phyloP scores from a whole-genome alignment of 1,139 yeast species.

The Geotrichum cucujoidarum region DNA sequence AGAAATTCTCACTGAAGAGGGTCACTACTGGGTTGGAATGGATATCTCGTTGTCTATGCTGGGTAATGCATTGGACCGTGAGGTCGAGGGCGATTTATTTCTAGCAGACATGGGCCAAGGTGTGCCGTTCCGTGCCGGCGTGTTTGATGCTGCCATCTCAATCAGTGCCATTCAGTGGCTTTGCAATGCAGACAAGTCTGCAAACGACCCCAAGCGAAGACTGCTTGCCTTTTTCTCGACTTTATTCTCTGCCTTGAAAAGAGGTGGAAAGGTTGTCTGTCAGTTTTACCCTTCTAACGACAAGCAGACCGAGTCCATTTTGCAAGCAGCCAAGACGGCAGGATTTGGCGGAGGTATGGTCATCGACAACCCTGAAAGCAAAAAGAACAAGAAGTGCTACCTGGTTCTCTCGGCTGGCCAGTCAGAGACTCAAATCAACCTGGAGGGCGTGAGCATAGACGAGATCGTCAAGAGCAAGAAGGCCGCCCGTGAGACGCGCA shows the following conservation, averaged over 20 bases:
- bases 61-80: conserved; percentile 89
- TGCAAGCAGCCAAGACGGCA: conserved; percentile 82
- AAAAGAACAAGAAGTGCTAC: conserved; percentile 85
- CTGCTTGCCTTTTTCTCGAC: conserved; percentile 79
- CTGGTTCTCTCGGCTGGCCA: conserved; percentile 83
- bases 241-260: conserved; percentile 72
- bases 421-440: conserved; percentile 61
- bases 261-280: conserved; percentile 96
- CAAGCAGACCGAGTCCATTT: conserved; percentile 69
- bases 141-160: conserved; percentile 94
- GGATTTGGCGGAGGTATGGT: conserved; percentile 97
- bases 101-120: conserved; percentile 92
- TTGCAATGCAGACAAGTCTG: conserved; percentile 86
- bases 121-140: conserved; percentile 91
- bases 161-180: conserved; percentile 97
- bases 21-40: conserved; percentile 94
- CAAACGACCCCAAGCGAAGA: conserved; percentile 83
- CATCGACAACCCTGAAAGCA: conserved; percentile 88
- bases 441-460: conserved; percentile 77
- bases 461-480: conserved; percentile 46
- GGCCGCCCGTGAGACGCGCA: conserved; percentile 57
- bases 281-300: conserved; percentile 95
- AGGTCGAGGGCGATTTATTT: conserved; percentile 88
- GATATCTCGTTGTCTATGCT: conserved; percentile 95
- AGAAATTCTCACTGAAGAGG: conserved; percentile 88